Conservation (phyloP, 2,329 filamentous ascomycete genomes). For the Berkeleyomyces basicola region DNA sequence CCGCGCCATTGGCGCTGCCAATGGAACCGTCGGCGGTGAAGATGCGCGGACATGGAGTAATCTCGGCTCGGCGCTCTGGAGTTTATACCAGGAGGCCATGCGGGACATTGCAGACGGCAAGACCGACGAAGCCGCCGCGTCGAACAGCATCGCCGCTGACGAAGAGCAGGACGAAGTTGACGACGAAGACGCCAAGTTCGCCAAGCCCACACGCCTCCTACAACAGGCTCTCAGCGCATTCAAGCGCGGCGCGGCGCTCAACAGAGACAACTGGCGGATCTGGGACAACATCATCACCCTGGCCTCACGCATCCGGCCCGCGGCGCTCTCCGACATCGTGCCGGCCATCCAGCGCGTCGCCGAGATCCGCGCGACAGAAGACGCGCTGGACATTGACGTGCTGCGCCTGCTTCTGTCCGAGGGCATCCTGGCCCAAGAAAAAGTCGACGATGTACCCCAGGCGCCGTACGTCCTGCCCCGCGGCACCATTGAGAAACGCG, state of each 20-base stretch:
- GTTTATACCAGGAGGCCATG: constrained; percentile 41
- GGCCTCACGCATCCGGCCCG: constrained; percentile 58
- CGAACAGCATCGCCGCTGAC: constrained; percentile 5
- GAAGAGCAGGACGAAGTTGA: constrained; percentile 14
- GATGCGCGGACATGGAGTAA: constrained; percentile 94
- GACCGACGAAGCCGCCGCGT: constrained; percentile 14
- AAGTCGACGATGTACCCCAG: constrained; percentile 20
- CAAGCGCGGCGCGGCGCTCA: constrained; percentile 69
- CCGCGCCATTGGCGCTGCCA: constrained; percentile 52
- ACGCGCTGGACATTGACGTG: constrained; percentile 58
- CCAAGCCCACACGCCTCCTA: constrained; percentile 44
- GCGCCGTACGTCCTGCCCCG: constrained; percentile 22
- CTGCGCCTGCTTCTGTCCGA: constrained; percentile 57
- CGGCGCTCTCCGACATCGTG: constrained; percentile 58
- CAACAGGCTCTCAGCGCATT: constrained; percentile 67
- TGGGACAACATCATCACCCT: constrained; percentile 95
- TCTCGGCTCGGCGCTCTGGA: constrained; percentile 66
- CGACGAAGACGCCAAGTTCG: constrained; percentile 18
- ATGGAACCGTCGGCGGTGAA: constrained; percentile 53
- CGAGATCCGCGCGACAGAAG: constrained; percentile 61
- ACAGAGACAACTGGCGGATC: constrained; percentile 77
- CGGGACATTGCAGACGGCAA: constrained; percentile 23
- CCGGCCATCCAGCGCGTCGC: constrained; percentile 60
- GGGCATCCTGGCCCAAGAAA: constrained; percentile 33
- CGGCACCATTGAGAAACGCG: constrained; percentile 43